Evolutionary conservation across 2,329 filamentous ascomycete species (phyloP).

Genomic region (Cladosporium austrohemisphaericum): DNA sequence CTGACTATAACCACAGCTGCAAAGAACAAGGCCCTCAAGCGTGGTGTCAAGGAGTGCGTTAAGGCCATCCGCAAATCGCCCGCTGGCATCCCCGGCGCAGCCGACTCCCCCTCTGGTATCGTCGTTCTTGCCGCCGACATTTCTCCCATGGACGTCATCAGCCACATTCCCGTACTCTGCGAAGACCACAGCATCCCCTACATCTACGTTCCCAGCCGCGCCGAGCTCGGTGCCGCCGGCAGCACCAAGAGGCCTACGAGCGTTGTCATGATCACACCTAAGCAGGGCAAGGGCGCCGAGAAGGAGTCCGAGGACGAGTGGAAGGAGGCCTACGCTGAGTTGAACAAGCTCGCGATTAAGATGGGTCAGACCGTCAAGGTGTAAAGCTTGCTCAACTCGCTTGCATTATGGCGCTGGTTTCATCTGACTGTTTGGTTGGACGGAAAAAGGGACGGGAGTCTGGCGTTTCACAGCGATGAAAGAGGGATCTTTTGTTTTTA

Average conservation of each 20-base stretch:
- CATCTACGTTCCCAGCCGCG: constrained; percentile 87
- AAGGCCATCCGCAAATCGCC: constrained; percentile 95
- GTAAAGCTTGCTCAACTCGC: constrained; percentile 22
- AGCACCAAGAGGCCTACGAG: constrained; percentile 95
- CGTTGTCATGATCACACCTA: constrained; percentile 76
- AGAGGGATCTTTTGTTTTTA: constrained; percentile 8
- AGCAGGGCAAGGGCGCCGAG: constrained; percentile 50
- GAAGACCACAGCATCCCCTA: constrained; percentile 98
- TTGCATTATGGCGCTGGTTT: constrained; percentile 7
- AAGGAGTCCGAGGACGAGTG: constrained; percentile 49
- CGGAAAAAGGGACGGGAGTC: constrained; percentile 10
- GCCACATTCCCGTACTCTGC: constrained; percentile 94
- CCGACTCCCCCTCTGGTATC: constrained; percentile 57
- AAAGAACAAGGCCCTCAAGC: constrained; percentile 92
- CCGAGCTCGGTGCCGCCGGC: constrained; percentile 88
- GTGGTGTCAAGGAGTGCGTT: constrained; percentile 97
- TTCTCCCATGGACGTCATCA: constrained; percentile 97
- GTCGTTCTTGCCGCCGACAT: constrained; percentile 96
- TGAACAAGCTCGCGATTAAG: constrained; percentile 58
- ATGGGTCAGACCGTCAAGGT: constrained; percentile 56
- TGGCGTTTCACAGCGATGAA: constrained; percentile 16
- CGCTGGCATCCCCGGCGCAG: constrained; percentile 53
- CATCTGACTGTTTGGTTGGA: constrained; percentile 10
- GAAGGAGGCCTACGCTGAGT: constrained; percentile 56
- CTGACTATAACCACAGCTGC: constrained; percentile 60